Percentiles rank a stretch among this genome's conserved stretches.
Evolutionary conservation across 1,284 basidiomycete species (phyloP).

Genomic region (Apiotrichum sp.): DNA sequence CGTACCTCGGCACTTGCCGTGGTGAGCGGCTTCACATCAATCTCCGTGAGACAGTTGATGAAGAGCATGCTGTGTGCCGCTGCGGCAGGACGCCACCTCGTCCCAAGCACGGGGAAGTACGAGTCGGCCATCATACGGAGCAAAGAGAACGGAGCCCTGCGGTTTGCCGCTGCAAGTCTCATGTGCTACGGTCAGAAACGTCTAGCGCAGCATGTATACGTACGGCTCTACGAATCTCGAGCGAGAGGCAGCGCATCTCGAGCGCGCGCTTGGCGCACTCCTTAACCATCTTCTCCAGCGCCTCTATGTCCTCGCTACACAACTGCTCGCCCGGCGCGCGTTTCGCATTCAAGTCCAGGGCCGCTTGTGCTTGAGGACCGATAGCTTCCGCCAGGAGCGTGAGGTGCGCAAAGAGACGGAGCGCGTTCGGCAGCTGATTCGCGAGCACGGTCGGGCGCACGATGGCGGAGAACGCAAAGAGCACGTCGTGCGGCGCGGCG

Average conservation of each 20-base stretch:
- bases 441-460: slow-evolving; percentile 20
- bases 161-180: slow-evolving; percentile 9
- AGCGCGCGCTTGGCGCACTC: slow-evolving; percentile 1
- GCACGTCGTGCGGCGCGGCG: slow-evolving; percentile 4
- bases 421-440: slow-evolving; percentile 16
- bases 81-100: neutral
- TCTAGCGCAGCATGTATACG: neutral
- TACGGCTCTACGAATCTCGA: slow-evolving; percentile 4
- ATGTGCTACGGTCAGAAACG: slow-evolving; percentile 14
- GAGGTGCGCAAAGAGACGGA: slow-evolving; percentile 33
- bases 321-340: slow-evolving; percentile 10
- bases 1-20: too few species aligned
- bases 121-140: slow-evolving; percentile 15
- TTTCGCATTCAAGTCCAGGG: neutral
- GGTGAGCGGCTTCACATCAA: slow-evolving; percentile 11
- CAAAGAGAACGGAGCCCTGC: neutral
- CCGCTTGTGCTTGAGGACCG: slow-evolving; percentile 15
- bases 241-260: neutral
- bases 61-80: slow-evolving; percentile 12
- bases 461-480: slow-evolving; percentile 16
- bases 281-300: slow-evolving; percentile 4
- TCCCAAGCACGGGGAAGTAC: slow-evolving; percentile 20
- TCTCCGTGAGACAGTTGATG: slow-evolving; percentile 17
- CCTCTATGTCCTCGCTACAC: slow-evolving; percentile 7
- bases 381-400: slow-evolving; percentile 25